These are phyloP conservation scores for Pichia terricola DNA, from an alignment of 1,139 yeast species.

Conservation along the genomic window DNA sequence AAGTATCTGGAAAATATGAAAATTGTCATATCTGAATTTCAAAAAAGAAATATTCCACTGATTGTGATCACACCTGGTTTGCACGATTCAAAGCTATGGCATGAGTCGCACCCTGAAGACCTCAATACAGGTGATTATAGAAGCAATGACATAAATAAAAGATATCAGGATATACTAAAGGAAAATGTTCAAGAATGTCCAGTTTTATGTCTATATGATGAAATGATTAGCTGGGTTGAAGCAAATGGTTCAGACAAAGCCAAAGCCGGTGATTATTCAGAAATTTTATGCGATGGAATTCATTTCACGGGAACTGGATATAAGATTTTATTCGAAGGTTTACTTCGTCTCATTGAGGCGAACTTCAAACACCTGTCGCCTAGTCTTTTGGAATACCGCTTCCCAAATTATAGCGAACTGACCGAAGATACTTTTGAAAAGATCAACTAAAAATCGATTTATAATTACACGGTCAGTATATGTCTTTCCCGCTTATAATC, in stretches of 20 bases:
- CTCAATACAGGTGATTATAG: constrained; percentile 29
- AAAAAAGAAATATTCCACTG: constrained; percentile 32
- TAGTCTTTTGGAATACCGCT: constrained; percentile 2
- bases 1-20: constrained; percentile 39
- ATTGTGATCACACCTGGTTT: constrained; percentile 59
- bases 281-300: constrained; percentile 39
- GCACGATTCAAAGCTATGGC: constrained; percentile 38
- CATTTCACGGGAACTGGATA: constrained; percentile 62
- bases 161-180: constrained; percentile 39
- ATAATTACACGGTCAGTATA: too few species aligned
- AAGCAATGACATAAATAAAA: constrained; percentile 31
- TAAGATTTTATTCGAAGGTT: constrained; percentile 36
- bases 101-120: constrained; percentile 24
- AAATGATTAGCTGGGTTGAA: constrained; percentile 25
- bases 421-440: constrained; percentile 1
- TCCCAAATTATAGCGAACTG: constrained; percentile 8
- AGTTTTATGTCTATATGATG: constrained; percentile 31
- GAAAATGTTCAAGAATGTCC: constrained; percentile 39
- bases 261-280: constrained; percentile 2
- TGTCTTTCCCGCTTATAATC: not conserved
- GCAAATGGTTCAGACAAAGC: constrained; percentile 2
- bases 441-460: not conserved
- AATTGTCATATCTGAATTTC: constrained; percentile 32
- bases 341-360: constrained; percentile 31
- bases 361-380: constrained; percentile 35